Evolutionary conservation across 1,284 basidiomycete genomes (phyloP).

Genomic region (Puccinia triticina): DNA sequence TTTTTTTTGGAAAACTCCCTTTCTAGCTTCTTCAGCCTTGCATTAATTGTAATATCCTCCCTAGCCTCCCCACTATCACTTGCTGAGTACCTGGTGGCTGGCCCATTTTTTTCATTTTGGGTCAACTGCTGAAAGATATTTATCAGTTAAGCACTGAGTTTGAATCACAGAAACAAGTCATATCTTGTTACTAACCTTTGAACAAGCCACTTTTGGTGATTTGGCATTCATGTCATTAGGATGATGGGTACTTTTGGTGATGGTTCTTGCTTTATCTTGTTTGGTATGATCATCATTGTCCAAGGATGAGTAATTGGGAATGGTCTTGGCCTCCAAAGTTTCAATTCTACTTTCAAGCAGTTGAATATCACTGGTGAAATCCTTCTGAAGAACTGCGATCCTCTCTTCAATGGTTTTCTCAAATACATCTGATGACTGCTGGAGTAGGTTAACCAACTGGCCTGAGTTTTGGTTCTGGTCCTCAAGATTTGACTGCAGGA

Average conservation of each 20-base stretch:
- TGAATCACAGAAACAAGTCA: neutral
- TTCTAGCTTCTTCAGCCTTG: constrained; percentile 33
- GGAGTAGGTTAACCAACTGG: constrained; percentile 53
- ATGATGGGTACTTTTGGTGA: neutral
- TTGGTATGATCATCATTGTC: neutral
- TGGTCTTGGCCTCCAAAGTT: constrained; percentile 25
- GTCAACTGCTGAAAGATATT: neutral
- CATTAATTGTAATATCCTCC: neutral
- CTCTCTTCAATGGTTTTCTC: constrained; percentile 51
- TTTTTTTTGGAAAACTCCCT: neutral
- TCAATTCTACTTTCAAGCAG: constrained; percentile 51
- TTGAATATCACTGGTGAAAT: constrained; percentile 52
- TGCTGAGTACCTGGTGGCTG: neutral
- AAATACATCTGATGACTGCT: constrained; percentile 52
- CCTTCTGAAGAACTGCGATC: constrained; percentile 37
- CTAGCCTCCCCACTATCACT: neutral
- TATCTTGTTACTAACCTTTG: neutral
- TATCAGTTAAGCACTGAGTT: neutral
- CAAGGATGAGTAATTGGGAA: neutral
- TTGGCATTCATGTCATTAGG: neutral
- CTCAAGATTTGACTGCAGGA: constrained; percentile 54
- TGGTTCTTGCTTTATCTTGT: neutral
- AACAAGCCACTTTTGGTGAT: neutral
- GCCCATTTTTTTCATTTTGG: neutral
- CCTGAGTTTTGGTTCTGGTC: constrained; percentile 52